Evolutionary conservation across 108 stramenopile genomes (phyloP).

Genomic region (Fragilaria crotonensis): DNA sequence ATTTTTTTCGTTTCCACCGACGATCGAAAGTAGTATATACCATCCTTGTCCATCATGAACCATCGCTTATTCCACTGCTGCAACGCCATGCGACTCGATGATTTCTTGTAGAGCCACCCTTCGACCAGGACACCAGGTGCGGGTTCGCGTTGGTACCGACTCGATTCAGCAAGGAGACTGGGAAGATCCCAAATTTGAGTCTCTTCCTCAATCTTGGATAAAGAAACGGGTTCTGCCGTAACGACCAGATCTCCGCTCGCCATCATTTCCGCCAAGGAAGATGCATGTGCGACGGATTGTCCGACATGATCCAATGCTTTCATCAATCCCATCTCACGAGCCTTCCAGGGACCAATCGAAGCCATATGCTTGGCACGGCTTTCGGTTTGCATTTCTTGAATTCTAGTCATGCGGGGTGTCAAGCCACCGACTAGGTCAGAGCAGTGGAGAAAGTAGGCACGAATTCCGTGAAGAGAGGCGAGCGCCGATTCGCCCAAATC

Average conservation of each 20-base stretch:
- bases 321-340: conserved; percentile 48
- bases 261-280: conserved; percentile 47
- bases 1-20: conserved; percentile 37
- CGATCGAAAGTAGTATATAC: conserved; percentile 71
- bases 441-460: conserved; percentile 69
- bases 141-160: conserved; percentile 68
- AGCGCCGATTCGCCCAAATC: conserved; percentile 76
- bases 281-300: conserved; percentile 37
- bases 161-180: conserved; percentile 45
- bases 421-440: conserved; percentile 57
- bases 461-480: conserved; percentile 64
- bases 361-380: conserved; percentile 44
- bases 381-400: conserved; percentile 59
- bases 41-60: conserved; percentile 80
- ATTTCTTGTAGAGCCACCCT: conserved; percentile 87
- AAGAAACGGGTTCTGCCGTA: conserved; percentile 35
- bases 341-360: conserved; percentile 58
- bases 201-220: conserved; percentile 70
- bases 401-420: conserved; percentile 41
- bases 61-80: conserved; percentile 73
- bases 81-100: conserved; percentile 47
- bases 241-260: conserved; percentile 40
- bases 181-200: conserved; percentile 70
- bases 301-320: conserved; percentile 46
- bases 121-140: conserved; percentile 71